phyloP scores from a whole-genome alignment of 306 rosid species.

The Inga leiocalycina region DNA sequence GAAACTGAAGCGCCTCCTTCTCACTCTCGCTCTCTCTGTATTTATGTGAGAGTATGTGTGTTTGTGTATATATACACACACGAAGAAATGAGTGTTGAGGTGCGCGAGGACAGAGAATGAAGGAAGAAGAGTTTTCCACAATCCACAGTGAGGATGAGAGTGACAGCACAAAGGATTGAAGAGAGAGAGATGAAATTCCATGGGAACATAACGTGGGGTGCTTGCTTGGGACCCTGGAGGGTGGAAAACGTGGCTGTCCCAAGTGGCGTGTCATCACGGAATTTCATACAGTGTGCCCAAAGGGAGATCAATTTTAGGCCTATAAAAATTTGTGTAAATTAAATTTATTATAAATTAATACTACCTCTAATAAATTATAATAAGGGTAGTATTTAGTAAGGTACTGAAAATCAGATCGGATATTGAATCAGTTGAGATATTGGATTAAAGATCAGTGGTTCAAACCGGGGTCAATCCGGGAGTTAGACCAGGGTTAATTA shows the following conservation, averaged over 20 bases:
- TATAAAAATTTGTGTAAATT: background rate
- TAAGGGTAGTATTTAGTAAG: no score
- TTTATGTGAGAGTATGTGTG: background rate
- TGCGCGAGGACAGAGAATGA: conserved; percentile 22
- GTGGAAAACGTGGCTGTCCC: conserved; percentile 24
- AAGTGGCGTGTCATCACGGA: conserved; percentile 43
- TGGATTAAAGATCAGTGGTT: no score
- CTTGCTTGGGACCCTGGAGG: background rate
- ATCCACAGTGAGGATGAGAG: conserved; percentile 31
- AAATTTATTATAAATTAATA: background rate
- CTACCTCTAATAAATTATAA: no score
- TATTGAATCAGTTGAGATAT: no score
- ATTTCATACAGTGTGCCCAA: background rate
- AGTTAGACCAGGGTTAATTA: no score
- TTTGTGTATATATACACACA: background rate
- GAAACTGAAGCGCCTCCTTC: conserved; percentile 17
- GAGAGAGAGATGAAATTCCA: conserved; percentile 29
- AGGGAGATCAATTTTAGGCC: conserved; percentile 19
- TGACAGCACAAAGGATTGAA: conserved; percentile 37
- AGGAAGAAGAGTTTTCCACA: conserved; percentile 41
- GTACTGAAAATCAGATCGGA: no score
- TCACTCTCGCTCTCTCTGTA: background rate
- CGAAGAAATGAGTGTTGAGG: background rate
- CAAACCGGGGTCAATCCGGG: no score
- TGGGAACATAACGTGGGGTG: background rate